Conservation (phyloP, 495 filamentous ascomycete species). For the Penicillium diatomitis region DNA sequence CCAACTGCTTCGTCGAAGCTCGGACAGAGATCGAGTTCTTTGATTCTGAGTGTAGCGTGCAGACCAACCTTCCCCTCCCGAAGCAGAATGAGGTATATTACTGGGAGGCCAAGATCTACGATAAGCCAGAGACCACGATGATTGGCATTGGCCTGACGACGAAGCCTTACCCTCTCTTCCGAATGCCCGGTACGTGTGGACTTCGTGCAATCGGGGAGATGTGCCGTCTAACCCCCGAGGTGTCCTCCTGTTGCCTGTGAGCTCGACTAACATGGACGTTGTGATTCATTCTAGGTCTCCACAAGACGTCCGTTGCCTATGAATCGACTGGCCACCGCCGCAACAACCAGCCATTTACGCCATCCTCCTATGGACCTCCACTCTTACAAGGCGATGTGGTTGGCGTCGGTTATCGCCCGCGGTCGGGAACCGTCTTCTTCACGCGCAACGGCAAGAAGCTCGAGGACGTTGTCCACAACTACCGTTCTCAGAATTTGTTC, state of each 20-base stretch:
- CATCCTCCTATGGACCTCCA: constrained; percentile 69
- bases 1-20: constrained; percentile 95
- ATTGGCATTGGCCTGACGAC: constrained; percentile 89
- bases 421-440: constrained; percentile 94
- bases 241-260: neutral
- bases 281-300: constrained; percentile 52
- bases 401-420: constrained; percentile 88
- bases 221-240: no score
- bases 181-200: constrained; percentile 67
- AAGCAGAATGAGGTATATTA: constrained; percentile 99
- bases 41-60: constrained; percentile 92
- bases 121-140: constrained; percentile 80
- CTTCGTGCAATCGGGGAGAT: neutral
- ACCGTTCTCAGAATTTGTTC: constrained; percentile 94
- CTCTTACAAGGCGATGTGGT: constrained; percentile 91
- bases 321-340: constrained; percentile 77
- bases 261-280: constrained; percentile 11
- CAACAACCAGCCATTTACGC: constrained; percentile 81
- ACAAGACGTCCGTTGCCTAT: constrained; percentile 87
- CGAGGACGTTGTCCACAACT: constrained; percentile 86
- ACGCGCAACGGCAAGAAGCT: constrained; percentile 96
- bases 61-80: constrained; percentile 91
- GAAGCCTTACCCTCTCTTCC: constrained; percentile 91
- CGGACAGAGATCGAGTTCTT: constrained; percentile 98
- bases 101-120: constrained; percentile 98